Evolutionary conservation across 129 eudicot species (phyloP), one percentile per base, ranked within the genome.

Genomic region (Gnaphalium uliginosum): DNA sequence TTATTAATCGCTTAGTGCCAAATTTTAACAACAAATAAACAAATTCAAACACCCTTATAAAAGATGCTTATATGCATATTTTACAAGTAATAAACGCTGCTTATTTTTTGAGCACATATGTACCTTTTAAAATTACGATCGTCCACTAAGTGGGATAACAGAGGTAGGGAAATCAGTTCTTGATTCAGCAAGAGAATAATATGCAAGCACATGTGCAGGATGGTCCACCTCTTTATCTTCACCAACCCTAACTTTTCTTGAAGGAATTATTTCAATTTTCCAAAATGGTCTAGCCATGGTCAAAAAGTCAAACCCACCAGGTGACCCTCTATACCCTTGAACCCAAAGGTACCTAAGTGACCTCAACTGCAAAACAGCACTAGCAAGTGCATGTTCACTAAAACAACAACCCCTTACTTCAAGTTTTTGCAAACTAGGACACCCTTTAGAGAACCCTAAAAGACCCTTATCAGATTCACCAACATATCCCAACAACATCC

Each of bases 271-370:
- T 83, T 93, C 98, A 9, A 90, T 90, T 37, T 93, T 93, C 98
- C 97, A 93, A 67, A 65, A 86, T 3, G 96, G 96, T 61, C 98
- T 89, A 50, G 87, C 97, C 98, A 90, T 93, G 63, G 77, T 79
- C 54, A 86, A 76, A 30, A 93, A 81, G 75, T 82, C 96, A 10
- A 75, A 81, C 56, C 88, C 90, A 57, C 39, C 50, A 24, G 56
- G 48, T n/a, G 92, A 86, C 68, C 85, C 85, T 57, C 89, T 74
- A 77, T 84, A 89, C 24, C 96, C 98, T 72, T 92, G 96, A 24
- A 92, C 98, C 98, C 98, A 92, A 74, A 92, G 72, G 76, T 92
- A 92, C 87, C 96, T 84, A 54, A 92, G 74, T 24, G 96, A 83
- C 19, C 56, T 75, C 78, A 92, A 46, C 69, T 86, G 84, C 81